Base-by-base conservation (phyloP, 2,329 filamentous ascomycete species). In the Ascochyta pisi region DNA sequence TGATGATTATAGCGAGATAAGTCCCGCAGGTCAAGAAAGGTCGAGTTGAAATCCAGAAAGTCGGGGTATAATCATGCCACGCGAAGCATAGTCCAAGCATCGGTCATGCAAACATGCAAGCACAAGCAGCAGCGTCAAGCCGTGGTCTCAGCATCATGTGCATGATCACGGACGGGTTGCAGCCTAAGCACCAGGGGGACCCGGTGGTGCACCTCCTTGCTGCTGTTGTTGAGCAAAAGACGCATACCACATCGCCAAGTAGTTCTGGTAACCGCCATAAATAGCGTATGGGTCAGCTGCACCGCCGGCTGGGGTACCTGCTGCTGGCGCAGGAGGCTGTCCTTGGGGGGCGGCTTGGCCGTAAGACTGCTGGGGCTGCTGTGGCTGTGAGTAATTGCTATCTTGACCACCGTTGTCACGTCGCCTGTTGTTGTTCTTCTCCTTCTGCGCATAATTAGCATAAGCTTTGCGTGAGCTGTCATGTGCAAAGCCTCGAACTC, bases 211-310 rank as follows among this genome's bases (percentile, higher is more conserved):
- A 39, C 64, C 65, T 48, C 66, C 64, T 57, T 68, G 67, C 57
- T 67, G 66, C 54, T 83, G 79, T 69, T 84, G 82, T 67, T 83
- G 79, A 46, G 82, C 82, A 70, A 85, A 73, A 43, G 89, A 89
- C 70, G 90, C 87, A 78, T 92, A 93, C 90, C 90, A 95, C 66
- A 93, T 82, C 37, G 89, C 86, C 56, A 92, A 77, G 73, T 94
- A 95, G 65, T 89, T 89, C 66, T 92, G 84, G 75, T 94, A 94
- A 58, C 91, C 91, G 63, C 91, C 91, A 77, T 93, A 95, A 54
- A 87, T 83, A 54, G 91, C 91, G 76, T 95, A 95, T 37, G 77
- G 77, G 53, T 78, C 76, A 67, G 69, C 70, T 42, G 66, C 67
- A 57, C 62, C 70, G 68, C 91, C 89, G 52, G 81, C 80, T 44